phyloP scores from a whole-genome alignment of 805 yeast genomes.

The Pichia ethanolica region DNA sequence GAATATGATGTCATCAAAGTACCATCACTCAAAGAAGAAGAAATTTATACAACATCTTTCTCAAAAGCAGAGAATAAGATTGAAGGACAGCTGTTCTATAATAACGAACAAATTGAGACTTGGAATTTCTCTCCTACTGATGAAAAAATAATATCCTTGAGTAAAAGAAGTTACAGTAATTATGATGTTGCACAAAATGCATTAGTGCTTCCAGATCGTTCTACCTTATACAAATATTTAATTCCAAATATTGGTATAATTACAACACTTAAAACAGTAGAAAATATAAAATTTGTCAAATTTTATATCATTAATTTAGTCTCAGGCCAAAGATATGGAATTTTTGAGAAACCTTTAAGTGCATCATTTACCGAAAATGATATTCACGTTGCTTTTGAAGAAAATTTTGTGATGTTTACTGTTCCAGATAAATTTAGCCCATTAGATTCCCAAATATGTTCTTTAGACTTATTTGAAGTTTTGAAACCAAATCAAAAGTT shows the following conservation, averaged over 20 bases:
- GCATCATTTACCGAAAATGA: conserved; percentile 7
- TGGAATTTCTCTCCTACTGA: conserved; percentile 16
- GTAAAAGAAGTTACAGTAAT: conserved; percentile 31
- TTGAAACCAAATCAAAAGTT: conserved; percentile 40
- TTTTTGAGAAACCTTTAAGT: conserved; percentile 25
- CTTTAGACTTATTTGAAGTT: conserved; percentile 75
- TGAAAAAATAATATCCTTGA: conserved; percentile 35
- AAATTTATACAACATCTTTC: conserved; percentile 12
- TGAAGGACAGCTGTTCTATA: conserved; percentile 11
- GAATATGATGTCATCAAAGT: conserved; percentile 12
- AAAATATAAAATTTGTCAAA: conserved; percentile 22
- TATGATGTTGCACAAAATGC: conserved; percentile 55
- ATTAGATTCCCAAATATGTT: conserved; percentile 47
- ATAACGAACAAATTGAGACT: conserved; percentile 7
- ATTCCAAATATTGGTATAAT: conserved; percentile 55
- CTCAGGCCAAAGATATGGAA: conserved; percentile 52
- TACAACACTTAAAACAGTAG: neutral
- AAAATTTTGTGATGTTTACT: conserved; percentile 74
- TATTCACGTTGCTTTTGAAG: conserved; percentile 58
- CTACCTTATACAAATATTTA: conserved; percentile 76
- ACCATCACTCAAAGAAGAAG: neutral
- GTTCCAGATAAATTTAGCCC: conserved; percentile 43
- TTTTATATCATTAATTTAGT: conserved; percentile 58
- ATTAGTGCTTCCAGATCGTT: conserved; percentile 56
- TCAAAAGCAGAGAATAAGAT: conserved; percentile 4